Conservation (phyloP, 2,329 filamentous ascomycete genomes). For the Paecilomyces variotii region DNA sequence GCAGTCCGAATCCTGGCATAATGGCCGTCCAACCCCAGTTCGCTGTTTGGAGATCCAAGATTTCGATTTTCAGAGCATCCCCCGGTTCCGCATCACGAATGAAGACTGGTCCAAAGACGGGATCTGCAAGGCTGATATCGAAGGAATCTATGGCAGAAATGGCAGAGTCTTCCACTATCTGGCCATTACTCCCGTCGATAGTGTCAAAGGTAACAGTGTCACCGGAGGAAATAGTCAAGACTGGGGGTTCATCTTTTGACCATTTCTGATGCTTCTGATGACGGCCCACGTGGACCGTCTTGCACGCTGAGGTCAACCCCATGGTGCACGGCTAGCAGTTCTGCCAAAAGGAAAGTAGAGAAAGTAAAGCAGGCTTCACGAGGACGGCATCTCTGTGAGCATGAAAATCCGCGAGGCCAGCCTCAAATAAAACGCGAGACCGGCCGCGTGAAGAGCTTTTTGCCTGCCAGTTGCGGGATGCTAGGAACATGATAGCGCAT, state of each 20-base stretch:
- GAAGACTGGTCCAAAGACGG: conserved; percentile 45
- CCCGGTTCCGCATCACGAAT: conserved; percentile 44
- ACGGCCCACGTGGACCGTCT: conserved; percentile 24
- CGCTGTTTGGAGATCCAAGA: conserved; percentile 39
- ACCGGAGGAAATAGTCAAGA: conserved; percentile 42
- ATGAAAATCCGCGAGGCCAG: not conserved
- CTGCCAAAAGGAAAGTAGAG: not conserved
- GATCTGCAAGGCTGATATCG: conserved; percentile 37
- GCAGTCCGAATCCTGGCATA: conserved; percentile 43
- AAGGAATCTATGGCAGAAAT: conserved; percentile 34
- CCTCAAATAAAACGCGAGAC: not conserved
- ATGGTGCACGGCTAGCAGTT: conserved; percentile 4
- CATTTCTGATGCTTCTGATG: conserved; percentile 41
- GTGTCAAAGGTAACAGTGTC: conserved; percentile 42
- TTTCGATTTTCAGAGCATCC: conserved; percentile 45
- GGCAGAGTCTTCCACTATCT: conserved; percentile 38
- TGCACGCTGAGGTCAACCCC: conserved; percentile 14
- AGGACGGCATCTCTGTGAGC: not conserved
- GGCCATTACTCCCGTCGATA: conserved; percentile 44
- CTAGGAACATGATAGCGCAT: not conserved
- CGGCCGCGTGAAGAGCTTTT: not conserved
- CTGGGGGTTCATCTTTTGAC: conserved; percentile 40
- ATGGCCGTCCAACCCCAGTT: conserved; percentile 49
- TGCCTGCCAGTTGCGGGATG: not conserved
- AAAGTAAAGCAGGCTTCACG: not conserved